Conservation (phyloP, 805 yeast genomes). For the Saturnispora sanitii region DNA sequence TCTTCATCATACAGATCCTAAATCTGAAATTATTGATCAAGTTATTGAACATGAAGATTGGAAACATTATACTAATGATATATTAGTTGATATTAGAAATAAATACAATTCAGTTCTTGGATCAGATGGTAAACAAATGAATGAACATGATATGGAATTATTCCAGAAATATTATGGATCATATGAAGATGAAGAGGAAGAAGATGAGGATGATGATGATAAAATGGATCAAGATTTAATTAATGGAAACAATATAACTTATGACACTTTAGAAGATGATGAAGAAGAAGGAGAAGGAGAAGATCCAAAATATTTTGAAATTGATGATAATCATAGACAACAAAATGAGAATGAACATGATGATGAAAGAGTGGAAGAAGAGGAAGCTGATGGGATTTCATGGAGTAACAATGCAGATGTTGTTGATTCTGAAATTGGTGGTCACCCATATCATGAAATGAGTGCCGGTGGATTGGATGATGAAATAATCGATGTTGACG, state of each 20-base stretch:
- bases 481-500: slow-evolving; percentile 37
- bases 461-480: slow-evolving; percentile 30
- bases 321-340: slow-evolving; percentile 5
- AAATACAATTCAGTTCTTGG: slow-evolving; percentile 92
- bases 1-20: slow-evolving; percentile 46
- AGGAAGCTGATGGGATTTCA: slow-evolving; percentile 8
- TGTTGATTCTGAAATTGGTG: slow-evolving; percentile 24
- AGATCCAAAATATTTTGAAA: slow-evolving; percentile 6
- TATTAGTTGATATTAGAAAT: slow-evolving; percentile 80
- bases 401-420: slow-evolving; percentile 7
- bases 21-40: slow-evolving; percentile 43
- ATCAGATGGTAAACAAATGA: slow-evolving; percentile 30
- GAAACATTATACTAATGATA: slow-evolving; percentile 63
- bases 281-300: slow-evolving; percentile 1
- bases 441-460: slow-evolving; percentile 29
- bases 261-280: neutral
- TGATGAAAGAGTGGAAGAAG: slow-evolving; percentile 2
- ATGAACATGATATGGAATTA: slow-evolving; percentile 28
- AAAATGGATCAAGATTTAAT: slow-evolving; percentile 17
- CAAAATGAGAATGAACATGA: neutral
- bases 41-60: slow-evolving; percentile 22
- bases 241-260: slow-evolving; percentile 18
- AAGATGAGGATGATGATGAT: slow-evolving; percentile 17
- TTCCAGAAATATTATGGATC: slow-evolving; percentile 20
- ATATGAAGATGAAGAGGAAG: slow-evolving; percentile 20